These are phyloP conservation scores for Sphagnum fallax DNA, from an alignment of 228 moss, liverwort and hornwort genomes.

Conservation along the genomic window DNA sequence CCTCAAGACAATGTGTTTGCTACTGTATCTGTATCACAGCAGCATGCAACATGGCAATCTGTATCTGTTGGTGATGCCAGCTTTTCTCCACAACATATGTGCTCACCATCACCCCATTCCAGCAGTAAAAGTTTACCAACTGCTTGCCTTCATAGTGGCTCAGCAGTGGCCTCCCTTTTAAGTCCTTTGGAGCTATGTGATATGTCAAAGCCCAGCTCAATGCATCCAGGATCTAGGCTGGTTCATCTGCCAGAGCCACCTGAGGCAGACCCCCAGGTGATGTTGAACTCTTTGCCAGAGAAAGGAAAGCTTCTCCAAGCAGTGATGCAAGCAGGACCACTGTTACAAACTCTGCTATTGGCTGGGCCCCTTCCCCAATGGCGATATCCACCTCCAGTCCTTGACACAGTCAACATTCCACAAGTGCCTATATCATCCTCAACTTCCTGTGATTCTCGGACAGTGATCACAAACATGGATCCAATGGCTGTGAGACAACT, in stretches of 20 bases:
- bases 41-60: slow-evolving; percentile 62
- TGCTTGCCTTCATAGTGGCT: slow-evolving; percentile 64
- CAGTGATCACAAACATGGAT: slow-evolving; percentile 25
- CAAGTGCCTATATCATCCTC: slow-evolving; percentile 69
- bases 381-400: slow-evolving; percentile 74
- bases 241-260: slow-evolving; percentile 86
- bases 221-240: slow-evolving; percentile 53
- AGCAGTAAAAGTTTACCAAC: slow-evolving; percentile 34
- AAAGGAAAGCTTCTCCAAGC: slow-evolving; percentile 85
- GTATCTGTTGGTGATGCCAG: slow-evolving; percentile 42
- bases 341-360: slow-evolving; percentile 66
- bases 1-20: slow-evolving; percentile 35
- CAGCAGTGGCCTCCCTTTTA: slow-evolving; percentile 72
- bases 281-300: slow-evolving; percentile 80
- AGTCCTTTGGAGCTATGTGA: slow-evolving; percentile 63
- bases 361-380: slow-evolving; percentile 84
- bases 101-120: slow-evolving; percentile 27
- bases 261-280: slow-evolving; percentile 74
- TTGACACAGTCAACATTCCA: slow-evolving; percentile 75
- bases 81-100: slow-evolving; percentile 35
- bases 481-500: slow-evolving; percentile 37
- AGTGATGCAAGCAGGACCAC: slow-evolving; percentile 73
- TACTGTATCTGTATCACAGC: slow-evolving; percentile 36
- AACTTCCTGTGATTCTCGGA: slow-evolving; percentile 44
- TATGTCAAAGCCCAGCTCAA: slow-evolving; percentile 44